Evolutionary conservation across 1,284 basidiomycete species (phyloP), one percentile per base, ranked within the genome.

Genomic region (Tremellales sp.): DNA sequence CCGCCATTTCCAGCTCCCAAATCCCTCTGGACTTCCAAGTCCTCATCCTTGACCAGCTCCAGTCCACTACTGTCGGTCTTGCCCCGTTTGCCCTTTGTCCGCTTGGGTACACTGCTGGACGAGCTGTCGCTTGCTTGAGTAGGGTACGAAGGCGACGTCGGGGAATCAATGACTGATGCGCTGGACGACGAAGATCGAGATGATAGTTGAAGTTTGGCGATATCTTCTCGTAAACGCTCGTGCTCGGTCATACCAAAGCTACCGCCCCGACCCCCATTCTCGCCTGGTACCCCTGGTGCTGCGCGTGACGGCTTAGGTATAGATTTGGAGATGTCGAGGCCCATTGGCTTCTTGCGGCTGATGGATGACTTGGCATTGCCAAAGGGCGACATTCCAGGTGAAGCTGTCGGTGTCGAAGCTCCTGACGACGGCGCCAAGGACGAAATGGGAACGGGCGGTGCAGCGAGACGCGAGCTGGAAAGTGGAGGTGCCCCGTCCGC

Each of bases 1-100:
- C 96, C 94, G 1, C 94, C 92, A 67, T 97, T 97, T n/a, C 94
- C 94, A 56, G 91, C 86, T 0, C 94, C 94, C 3, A 98, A 80
- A 72, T 98, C 94, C 24, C 82, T 79, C 26, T 97, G 72, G 54
- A 90, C 84, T 72, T 84, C 84, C 61, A 93, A 76, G 71, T 93
- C 89, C 65, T 87, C 86, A 60, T 85, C 84, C 58, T 82, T 81
- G 54, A 93, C 76, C 64, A 89, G 84, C 52, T 80, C 82, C 65
- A 85, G 85, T 62, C 82, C 82, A 72, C 87, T 84, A 29, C 82
- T 81, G 58, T 84, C 85, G n/a, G 58, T 55, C 27, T 54, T 59
- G 22, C 43, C 54, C 35, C 54, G 49, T 47, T 69, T 65, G 45
- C 52, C 59, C 40, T 45, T 49, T 2, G 53, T 43, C 43, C 42